Evolutionary conservation across 768 basidiomycete species (phyloP).

Genomic region (Hypholoma sublateritium): DNA sequence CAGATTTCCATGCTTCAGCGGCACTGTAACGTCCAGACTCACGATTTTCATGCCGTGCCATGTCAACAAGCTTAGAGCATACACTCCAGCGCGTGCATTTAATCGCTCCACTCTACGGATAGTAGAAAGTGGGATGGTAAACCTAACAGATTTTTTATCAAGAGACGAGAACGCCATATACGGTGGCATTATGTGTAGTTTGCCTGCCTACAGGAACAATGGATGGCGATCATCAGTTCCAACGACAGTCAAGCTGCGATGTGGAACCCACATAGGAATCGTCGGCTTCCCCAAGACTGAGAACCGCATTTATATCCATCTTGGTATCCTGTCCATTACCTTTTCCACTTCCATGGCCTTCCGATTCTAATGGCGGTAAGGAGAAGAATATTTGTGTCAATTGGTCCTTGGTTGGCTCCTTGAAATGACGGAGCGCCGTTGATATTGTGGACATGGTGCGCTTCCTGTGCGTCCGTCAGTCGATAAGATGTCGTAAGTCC

Average conservation of each 20-base stretch:
- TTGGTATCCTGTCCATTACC: constrained; percentile 40
- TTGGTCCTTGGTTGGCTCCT: constrained; percentile 90
- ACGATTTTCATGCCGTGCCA: constrained; percentile 97
- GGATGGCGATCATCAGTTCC: constrained; percentile 7
- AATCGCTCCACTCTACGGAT: constrained; percentile 92
- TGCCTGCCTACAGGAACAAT: constrained; percentile 66
- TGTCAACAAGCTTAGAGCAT: constrained; percentile 90
- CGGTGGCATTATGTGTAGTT: constrained; percentile 83
- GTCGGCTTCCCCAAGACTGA: constrained; percentile 84
- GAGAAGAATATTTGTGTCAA: constrained; percentile 86
- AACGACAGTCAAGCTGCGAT: not conserved
- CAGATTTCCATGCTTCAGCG: constrained; percentile 2
- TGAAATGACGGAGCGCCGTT: constrained; percentile 86
- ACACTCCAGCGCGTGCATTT: constrained; percentile 91
- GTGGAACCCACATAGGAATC: constrained; percentile 84
- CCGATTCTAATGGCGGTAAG: constrained; percentile 49
- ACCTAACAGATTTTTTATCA: constrained; percentile 89
- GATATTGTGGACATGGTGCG: constrained; percentile 76
- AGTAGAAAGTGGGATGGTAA: constrained; percentile 89
- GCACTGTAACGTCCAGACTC: constrained; percentile 24
- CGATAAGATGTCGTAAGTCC: not conserved
- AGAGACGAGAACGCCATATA: constrained; percentile 89
- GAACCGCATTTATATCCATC: constrained; percentile 89
- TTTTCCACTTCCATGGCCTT: constrained; percentile 28
- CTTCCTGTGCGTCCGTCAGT: not conserved